Base-by-base conservation (phyloP, 1,284 basidiomycete species). In the Laetiporus sulphureus region DNA sequence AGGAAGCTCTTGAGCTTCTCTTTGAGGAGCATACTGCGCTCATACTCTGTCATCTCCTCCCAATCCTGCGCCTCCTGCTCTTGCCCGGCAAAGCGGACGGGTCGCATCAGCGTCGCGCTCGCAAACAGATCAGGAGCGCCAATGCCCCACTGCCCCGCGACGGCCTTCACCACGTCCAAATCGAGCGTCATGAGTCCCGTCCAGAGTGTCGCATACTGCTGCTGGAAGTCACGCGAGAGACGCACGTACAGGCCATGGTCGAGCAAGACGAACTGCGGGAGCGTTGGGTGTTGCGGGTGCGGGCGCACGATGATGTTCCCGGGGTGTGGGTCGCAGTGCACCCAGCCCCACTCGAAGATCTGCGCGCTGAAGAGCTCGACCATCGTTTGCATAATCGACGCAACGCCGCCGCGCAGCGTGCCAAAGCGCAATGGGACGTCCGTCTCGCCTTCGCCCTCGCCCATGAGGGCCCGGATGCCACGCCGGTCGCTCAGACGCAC, bases 321-420 rank as follows among this genome's bases (percentile, higher is more conserved):
- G 0, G 76, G 75, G 52, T 77, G 83, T 0, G 82, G 87, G 46
- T 90, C 83, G 51, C 80, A 84, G 60, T 87, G 83, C 1, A 91
- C 79, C 72, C 83, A 92, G 4, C 91, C 91, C 84, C 85, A 94
- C 46, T 75, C 76, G 60, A 94, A 95, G 57, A 91, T 91, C 69
- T 88, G 83, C 0, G 83, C 82, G 21, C 79, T 78, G 65, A 89
- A 89, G 2, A 92, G 72, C 42, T 89, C 86, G 19, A 88, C 78
- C 75, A 90, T 89, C 13, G 79, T 79, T 42, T 83, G 72, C 82
- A 90, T 85, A 43, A 85, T 67, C 30, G 77, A 72, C 44, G 75
- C 69, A 12, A 79, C 65, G 6, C 82, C 83, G 5, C 83, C 83
- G 50, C 71, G 72, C n/a, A 84, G 64, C 5, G 67, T 66, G 31